These are phyloP conservation scores for Scutellospora calospora DNA, from an alignment of 371 early-diverging fungal species.

Conservation along the genomic window DNA sequence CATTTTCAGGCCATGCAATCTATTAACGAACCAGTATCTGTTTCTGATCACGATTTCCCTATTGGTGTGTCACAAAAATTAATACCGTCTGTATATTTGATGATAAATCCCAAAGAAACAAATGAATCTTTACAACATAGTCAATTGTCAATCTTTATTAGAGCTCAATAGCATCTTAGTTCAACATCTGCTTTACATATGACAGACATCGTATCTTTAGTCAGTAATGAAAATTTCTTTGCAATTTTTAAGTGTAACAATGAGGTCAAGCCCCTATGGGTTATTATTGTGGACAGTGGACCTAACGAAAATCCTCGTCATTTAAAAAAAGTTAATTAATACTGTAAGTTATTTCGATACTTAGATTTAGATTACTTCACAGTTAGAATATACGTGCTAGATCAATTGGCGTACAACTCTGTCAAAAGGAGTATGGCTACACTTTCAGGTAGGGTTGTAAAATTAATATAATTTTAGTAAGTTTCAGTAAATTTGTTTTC, in stretches of 20 bases:
- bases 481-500: too few species aligned
- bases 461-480: not conserved
- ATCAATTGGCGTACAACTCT: not conserved
- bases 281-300: too few species aligned
- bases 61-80: not conserved
- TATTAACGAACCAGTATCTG: too few species aligned
- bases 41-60: not conserved
- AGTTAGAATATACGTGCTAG: not conserved
- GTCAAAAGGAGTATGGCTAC: not conserved
- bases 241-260: too few species aligned
- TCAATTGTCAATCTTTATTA: not conserved
- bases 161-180: not conserved
- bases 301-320: not conserved
- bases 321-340: not conserved
- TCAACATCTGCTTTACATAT: too few species aligned
- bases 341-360: not conserved
- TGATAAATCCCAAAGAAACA: not conserved
- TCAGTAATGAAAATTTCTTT: too few species aligned
- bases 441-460: not conserved
- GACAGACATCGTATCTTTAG: too few species aligned
- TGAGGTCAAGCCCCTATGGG: too few species aligned
- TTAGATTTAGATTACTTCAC: not conserved
- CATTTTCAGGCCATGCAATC: too few species aligned
- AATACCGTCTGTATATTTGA: not conserved
- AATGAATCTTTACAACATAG: not conserved